Evolutionary conservation across 805 yeast genomes (phyloP), one percentile per base, ranked within the genome.

Genomic region (Metschnikowia baotianmanensis): DNA sequence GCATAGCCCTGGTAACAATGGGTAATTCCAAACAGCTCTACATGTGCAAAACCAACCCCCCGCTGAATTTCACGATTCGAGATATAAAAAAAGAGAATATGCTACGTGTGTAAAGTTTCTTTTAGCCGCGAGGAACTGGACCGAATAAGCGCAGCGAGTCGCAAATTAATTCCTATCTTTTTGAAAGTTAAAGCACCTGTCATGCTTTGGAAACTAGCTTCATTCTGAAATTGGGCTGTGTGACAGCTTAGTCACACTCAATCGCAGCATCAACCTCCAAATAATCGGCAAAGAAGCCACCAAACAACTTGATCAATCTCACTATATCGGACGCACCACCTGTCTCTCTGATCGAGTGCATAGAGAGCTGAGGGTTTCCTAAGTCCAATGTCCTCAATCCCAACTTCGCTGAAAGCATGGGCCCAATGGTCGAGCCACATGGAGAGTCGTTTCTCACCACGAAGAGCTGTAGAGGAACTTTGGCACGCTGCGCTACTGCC

Each of bases 341-440:
- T 5, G 96, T 89, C 62, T 90, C 98, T 61, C 97, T 77, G 46
- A 87, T 82, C 1, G 95, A 84, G 58, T 90, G 98, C 98, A 90
- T 90, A 44, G 93, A 82, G 53, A 90, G 69, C 56, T 89, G 93
- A 1, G 96, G 95, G 55, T 86, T 87, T 43, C 98, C 98, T 38
- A 90, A 64, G 62, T 90, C 98, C 46, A 90, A 64, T 3, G 96
- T 86, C 58, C 93, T 76, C 36, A 90, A 75, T 38, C 98, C 98
- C 27, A 89, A 73, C 51, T 84, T 84, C 3, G 95, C 82, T 25
- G 96, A 83, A 43, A 91, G 69, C 62, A 90, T 86, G 16, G 98
- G 98, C 1, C 98, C 99, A 56, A 91, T 91, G 1, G 99, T 91
- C 1, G 95, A 83, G 3, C 99, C 99, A 65, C 98, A 91, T 3